A percentile compares a stretch with the other conserved stretches of the same genome.
Conservation (phyloP, 768 basidiomycete genomes). For the Leccinum incarnatum region DNA sequence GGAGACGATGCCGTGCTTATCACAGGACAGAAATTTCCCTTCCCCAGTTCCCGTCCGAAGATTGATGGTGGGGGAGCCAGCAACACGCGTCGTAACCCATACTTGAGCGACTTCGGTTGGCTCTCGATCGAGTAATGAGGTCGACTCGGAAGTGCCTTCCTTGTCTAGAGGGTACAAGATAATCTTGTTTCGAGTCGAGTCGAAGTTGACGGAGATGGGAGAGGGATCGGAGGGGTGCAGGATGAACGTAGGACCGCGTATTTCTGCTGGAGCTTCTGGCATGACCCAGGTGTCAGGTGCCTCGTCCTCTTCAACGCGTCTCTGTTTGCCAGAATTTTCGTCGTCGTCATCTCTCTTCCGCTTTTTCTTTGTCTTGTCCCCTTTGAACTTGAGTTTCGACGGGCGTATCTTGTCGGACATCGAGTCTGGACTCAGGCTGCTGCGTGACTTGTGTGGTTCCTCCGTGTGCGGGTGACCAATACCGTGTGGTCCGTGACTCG, state of each 20-base stretch:
- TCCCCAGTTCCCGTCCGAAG: constrained; percentile 83
- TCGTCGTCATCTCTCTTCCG: constrained; percentile 61
- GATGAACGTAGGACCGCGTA: constrained; percentile 87
- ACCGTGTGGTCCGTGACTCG: constrained; percentile 4
- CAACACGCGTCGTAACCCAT: constrained; percentile 86
- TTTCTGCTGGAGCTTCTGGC: constrained; percentile 66
- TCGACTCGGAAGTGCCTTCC: constrained; percentile 45
- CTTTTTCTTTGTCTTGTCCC: constrained; percentile 83
- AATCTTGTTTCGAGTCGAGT: constrained; percentile 70
- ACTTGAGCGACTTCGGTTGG: constrained; percentile 86
- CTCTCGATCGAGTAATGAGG: constrained; percentile 56
- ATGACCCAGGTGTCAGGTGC: constrained; percentile 78
- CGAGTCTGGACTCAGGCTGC: neutral
- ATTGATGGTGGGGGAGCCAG: constrained; percentile 82
- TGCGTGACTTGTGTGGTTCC: neutral
- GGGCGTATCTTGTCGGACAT: constrained; percentile 57
- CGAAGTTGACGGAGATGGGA: constrained; percentile 75
- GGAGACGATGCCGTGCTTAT: constrained; percentile 79
- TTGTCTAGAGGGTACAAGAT: constrained; percentile 65
- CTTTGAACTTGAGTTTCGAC: constrained; percentile 84
- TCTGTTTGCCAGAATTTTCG: constrained; percentile 40
- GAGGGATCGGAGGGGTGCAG: constrained; percentile 78
- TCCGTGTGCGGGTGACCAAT: too few relatives aligned
- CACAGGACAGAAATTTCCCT: constrained; percentile 88
- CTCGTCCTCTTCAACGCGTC: constrained; percentile 56